Conservation (phyloP, 305 asterid species). For the Fraxinus dipetala region DNA sequence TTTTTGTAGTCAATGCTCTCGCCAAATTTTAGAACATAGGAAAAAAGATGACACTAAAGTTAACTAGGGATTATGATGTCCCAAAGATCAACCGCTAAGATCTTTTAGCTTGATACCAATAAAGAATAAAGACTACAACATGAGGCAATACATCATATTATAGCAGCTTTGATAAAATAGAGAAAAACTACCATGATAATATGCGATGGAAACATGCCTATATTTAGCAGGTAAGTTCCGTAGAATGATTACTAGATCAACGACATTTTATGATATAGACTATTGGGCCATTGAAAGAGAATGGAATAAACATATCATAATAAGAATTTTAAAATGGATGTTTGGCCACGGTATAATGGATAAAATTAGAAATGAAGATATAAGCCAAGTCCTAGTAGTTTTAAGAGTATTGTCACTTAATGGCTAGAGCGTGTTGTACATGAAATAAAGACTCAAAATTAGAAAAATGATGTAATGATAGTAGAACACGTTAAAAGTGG, state of each 20-base stretch:
- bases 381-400: not conserved
- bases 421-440: not conserved
- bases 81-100: not conserved
- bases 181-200: not conserved
- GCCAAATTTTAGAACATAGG: not conserved
- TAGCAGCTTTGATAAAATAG: not conserved
- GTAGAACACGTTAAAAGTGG: not conserved
- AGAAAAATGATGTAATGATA: not conserved
- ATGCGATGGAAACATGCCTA: not conserved
- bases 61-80: not conserved
- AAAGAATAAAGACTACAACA: not conserved
- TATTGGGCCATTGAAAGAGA: not conserved
- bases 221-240: not conserved
- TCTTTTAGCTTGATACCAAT: not conserved
- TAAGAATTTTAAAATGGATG: not conserved
- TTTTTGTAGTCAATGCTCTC: not conserved
- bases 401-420: not conserved
- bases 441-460: not conserved
- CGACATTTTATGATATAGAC: not conserved
- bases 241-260: not conserved
- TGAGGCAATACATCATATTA: not conserved
- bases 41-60: not conserved
- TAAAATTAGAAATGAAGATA: not conserved
- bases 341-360: not conserved
- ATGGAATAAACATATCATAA: not conserved